Conservation (phyloP, 1,284 basidiomycete species). For the Cystobasidium pallidum region DNA sequence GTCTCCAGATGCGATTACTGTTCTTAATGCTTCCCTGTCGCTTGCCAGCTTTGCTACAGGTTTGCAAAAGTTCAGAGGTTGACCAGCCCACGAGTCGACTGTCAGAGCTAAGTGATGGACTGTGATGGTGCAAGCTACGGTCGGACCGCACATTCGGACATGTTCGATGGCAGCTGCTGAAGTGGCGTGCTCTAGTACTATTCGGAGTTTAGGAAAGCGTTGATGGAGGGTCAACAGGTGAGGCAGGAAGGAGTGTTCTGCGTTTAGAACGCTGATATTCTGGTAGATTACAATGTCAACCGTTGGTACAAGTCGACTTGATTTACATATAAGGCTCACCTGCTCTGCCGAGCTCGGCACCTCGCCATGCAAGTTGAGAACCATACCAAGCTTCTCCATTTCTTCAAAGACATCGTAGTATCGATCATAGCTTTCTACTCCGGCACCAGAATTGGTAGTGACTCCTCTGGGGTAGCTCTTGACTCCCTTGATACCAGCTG, state of each 20-base stretch:
- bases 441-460: constrained; percentile 94
- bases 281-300: constrained; percentile 53
- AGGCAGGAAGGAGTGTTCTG: constrained; percentile 85
- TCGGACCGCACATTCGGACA: constrained; percentile 66
- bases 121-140: constrained; percentile 96
- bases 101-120: constrained; percentile 93
- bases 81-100: constrained; percentile 96
- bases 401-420: constrained; percentile 94
- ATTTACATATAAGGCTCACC: constrained; percentile 60
- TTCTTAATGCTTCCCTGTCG: constrained; percentile 81
- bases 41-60: constrained; percentile 96
- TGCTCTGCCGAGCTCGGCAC: constrained; percentile 83
- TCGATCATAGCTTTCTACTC: constrained; percentile 92
- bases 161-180: constrained; percentile 84
- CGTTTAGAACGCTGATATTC: constrained; percentile 93
- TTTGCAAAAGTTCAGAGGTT: constrained; percentile 96
- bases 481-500: constrained; percentile 85
- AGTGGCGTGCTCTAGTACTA: constrained; percentile 99
- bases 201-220: constrained; percentile 87
- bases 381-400: constrained; percentile 91
- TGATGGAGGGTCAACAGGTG: constrained; percentile 82
- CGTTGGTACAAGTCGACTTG: too few species aligned
- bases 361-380: constrained; percentile 96
- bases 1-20: constrained; percentile 79
- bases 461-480: constrained; percentile 98